phyloP scores from a whole-genome alignment of 2,329 filamentous ascomycete genomes.

The Alternaria consortialis region DNA sequence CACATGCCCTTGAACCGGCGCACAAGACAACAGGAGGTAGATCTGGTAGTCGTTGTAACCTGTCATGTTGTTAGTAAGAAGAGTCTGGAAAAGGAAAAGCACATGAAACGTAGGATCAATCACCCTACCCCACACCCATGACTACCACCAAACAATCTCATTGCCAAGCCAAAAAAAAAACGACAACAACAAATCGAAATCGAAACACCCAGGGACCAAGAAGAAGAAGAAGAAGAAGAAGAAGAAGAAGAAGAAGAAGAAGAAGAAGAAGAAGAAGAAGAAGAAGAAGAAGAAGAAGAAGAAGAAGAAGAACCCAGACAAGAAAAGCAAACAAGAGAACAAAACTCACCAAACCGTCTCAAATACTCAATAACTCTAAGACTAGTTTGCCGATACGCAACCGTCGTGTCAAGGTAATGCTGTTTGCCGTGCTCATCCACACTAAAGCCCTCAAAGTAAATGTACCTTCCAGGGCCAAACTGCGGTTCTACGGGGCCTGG shows the following conservation, averaged over 20 bases:
- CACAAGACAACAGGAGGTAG: slow-evolving; percentile 85
- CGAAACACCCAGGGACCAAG: not conserved
- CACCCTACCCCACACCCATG: not conserved
- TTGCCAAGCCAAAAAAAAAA: not conserved
- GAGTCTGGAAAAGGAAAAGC: not conserved
- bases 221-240: not conserved
- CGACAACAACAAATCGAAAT: not conserved
- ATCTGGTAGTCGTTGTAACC: slow-evolving; percentile 77
- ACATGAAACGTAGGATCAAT: not conserved
- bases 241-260: not conserved
- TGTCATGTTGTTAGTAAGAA: slow-evolving; percentile 16
- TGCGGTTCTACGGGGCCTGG: slow-evolving; percentile 89
- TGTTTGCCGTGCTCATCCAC: slow-evolving; percentile 90
- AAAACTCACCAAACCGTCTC: slow-evolving; percentile 68
- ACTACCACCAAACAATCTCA: not conserved
- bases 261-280: not conserved
- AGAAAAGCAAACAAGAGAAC: not conserved
- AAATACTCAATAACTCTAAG: slow-evolving; percentile 83
- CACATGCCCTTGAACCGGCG: slow-evolving; percentile 86
- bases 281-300: not conserved
- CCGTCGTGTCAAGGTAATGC: slow-evolving; percentile 85
- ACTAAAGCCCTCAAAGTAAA: slow-evolving; percentile 90
- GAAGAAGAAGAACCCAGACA: not conserved
- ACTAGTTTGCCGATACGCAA: slow-evolving; percentile 85
- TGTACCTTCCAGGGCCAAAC: slow-evolving; percentile 81